Base-by-base conservation (phyloP, 1,139 yeast species). In the Yamadazyma friedrichii region DNA sequence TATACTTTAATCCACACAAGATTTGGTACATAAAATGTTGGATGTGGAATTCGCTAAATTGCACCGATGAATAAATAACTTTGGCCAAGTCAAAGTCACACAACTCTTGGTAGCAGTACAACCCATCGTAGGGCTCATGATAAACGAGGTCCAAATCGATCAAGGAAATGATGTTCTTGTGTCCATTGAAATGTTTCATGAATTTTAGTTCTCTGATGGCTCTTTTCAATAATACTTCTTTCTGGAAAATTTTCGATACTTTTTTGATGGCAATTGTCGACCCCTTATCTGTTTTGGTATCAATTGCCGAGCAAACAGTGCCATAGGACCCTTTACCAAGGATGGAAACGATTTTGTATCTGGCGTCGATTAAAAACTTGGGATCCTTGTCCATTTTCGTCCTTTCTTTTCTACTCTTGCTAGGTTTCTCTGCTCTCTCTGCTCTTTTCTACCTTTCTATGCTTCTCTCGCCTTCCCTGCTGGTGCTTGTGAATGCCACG, bases 261-360 rank as follows among this genome's bases (percentile, higher is more conserved):
- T 85, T 86, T 58, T 91, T 91, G 40, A 89, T 84, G 8, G 97
- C 97, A 9, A 55, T 80, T 54, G 38, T 34, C 5, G 69, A 43
- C 2, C 36, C 43, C 1, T 29, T n/a, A 15, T 42, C 53, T 49
- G 55, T 33, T 15, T 57, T 54, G 13, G 74, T 64, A 58, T 91
- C 96, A 10, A 82, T 58, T 0, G 95, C 97, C 5, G 88, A 77
- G 53, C 93, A 85, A 3, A 93, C 98, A 0, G 84, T 79, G 1
- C 98, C 98, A 59, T 88, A 91, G 0, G 96, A 82, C 0, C 98
- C 98, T 50, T 83, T 80, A 0, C 98, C 98, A 38, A 91, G 69
- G 2, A 83, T 74, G 33, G 76, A 73, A 31, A 76, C 64, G 11
- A 91, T 70, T 41, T 74, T 71, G 61, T 89, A 93, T 36, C 88